Evolutionary conservation across 345 rosid species (phyloP).

Genomic region (Eucalyptus rudis): DNA sequence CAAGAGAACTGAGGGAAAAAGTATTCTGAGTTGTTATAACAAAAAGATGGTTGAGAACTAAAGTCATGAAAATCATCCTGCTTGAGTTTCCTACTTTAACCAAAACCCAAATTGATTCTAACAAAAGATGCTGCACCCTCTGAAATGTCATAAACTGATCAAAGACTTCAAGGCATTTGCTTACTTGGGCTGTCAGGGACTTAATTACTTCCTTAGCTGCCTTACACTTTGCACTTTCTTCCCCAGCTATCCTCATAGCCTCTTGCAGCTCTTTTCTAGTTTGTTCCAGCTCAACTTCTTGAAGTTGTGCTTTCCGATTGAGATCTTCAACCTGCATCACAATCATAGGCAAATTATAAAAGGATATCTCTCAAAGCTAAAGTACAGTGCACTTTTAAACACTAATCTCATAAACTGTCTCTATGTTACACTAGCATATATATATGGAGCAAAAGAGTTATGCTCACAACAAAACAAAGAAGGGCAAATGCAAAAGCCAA

Average conservation of each 20-base stretch:
- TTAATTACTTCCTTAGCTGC: constrained; percentile 78
- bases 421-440: not conserved
- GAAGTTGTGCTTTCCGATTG: constrained; percentile 42
- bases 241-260: constrained; percentile 48
- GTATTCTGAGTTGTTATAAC: not conserved
- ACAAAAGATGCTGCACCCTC: not conserved
- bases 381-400: not conserved
- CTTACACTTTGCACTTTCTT: constrained; percentile 66
- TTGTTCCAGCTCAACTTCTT: constrained; percentile 55
- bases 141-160: not conserved
- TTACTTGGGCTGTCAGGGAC: constrained; percentile 68
- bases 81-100: not conserved
- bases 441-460: not conserved
- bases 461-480: not conserved
- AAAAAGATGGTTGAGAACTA: not conserved
- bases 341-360: not conserved
- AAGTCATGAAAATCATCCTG: not conserved
- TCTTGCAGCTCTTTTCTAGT: constrained; percentile 50
- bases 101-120: not conserved
- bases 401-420: not conserved
- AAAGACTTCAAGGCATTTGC: not conserved
- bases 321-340: constrained; percentile 46
- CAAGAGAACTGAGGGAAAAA: not conserved
- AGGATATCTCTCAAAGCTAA: not conserved
- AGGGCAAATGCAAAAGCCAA: not conserved